Base-by-base conservation (phyloP, 495 filamentous ascomycete species). In the Massariosphaeria phaeospora region DNA sequence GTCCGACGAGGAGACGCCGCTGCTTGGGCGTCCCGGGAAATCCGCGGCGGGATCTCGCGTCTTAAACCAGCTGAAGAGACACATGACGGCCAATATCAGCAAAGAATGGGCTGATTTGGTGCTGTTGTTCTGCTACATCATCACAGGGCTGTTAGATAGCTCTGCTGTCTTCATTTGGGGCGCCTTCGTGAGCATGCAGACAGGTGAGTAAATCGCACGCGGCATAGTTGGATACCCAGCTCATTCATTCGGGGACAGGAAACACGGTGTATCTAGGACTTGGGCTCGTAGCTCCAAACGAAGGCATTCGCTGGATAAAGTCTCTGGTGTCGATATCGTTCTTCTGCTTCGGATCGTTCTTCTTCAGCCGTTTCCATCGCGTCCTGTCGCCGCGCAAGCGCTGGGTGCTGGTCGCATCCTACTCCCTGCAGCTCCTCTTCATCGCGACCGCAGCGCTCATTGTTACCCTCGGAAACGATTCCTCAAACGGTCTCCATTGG, bases 121-220 rank as follows among this genome's bases (percentile, higher is more conserved):
- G 11, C 72, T 89, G 7, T 72, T 88, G 2, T 67, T 76, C 44
- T 84, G 83, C 67, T 88, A 87, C 59, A 69, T 84, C 50, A 84
- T 86, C 66, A 89, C 84, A 8, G 85, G 85, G 2, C 69, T 89
- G 0, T 75, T 89, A 6, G 85, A 89, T 65, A 84, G 81, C 72
- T 77, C 83, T 1, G 78, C 84, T 8, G 80, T 86, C 42, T 82
- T 79, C 23, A 82, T 82, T 21, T 88, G 85, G 85, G 84, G 84
- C 11, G 80, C 81, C 1, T 88, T 89, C 61, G 84, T 85, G 21
- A 84, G 80, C 59, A 88, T 89, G 85, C 84, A 89, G 63, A 88
- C 85, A 21, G 84, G 84, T 73, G 39, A 24, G 53, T 29, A 23
- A 23, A 12, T 24, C 18, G 40, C 1, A 8, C 17, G n/a, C 23